Conservation (phyloP, 2,329 filamentous ascomycete species). For the Cordyceps fumosorosea region DNA sequence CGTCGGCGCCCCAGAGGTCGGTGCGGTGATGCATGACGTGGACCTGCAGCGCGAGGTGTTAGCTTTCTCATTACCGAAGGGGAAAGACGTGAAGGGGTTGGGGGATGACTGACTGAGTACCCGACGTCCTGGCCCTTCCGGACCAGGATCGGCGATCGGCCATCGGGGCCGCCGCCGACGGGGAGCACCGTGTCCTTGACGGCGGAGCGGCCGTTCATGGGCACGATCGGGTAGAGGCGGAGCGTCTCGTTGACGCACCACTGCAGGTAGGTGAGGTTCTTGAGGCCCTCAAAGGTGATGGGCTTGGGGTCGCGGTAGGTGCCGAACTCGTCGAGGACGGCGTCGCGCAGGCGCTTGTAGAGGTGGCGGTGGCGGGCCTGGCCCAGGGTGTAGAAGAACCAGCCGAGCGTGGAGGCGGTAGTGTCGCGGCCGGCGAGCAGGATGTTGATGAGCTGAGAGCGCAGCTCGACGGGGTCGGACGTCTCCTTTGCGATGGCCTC, state of each 20-base stretch:
- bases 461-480: constrained; percentile 20
- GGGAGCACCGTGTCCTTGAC: constrained; percentile 41
- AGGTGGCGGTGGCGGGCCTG: constrained; percentile 28
- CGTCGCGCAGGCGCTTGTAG: constrained; percentile 35
- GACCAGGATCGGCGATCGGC: constrained; percentile 41
- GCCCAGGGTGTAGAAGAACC: constrained; percentile 38
- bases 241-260: constrained; percentile 21
- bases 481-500: constrained; percentile 28
- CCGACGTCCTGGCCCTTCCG: constrained; percentile 37
- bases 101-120: constrained; percentile 21
- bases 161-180: constrained; percentile 42
- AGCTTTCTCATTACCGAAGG: constrained; percentile 11
- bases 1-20: constrained; percentile 33
- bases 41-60: neutral
- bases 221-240: constrained; percentile 20
- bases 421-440: constrained; percentile 49
- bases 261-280: constrained; percentile 20
- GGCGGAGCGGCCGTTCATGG: constrained; percentile 20
- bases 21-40: constrained; percentile 31
- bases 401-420: constrained; percentile 43
- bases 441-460: constrained; percentile 30
- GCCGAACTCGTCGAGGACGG: constrained; percentile 45
- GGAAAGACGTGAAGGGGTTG: too few relatives aligned
- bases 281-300: constrained; percentile 21
- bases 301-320: constrained; percentile 23